Percentiles rank a stretch among this genome's conserved stretches.
These are phyloP conservation scores for Boletus rufocinnamomeus DNA, from an alignment of 768 basidiomycete genomes.

Conservation along the genomic window DNA sequence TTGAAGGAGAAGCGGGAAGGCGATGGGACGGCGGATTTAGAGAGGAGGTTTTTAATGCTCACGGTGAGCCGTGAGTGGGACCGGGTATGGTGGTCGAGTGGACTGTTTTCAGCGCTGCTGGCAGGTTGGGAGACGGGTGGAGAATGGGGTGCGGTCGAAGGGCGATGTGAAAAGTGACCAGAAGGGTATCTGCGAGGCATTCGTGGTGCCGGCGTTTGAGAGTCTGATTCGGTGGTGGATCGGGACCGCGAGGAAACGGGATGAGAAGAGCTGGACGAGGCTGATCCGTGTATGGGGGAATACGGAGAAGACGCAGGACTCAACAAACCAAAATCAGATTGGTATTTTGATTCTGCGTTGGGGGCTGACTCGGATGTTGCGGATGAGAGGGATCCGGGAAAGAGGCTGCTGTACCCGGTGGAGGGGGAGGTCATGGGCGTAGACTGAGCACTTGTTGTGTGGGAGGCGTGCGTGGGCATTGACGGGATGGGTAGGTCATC, in stretches of 20 bases:
- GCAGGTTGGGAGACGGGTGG: neutral
- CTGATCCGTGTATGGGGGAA: conserved; percentile 19
- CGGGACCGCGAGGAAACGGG: conserved; percentile 16
- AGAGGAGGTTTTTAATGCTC: conserved; percentile 40
- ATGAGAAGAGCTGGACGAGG: conserved; percentile 19
- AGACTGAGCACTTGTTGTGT: conserved; percentile 22
- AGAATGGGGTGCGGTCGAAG: conserved; percentile 20
- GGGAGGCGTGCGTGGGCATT: neutral
- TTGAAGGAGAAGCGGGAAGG: conserved; percentile 26
- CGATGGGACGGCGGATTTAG: conserved; percentile 32
- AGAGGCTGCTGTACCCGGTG: conserved; percentile 21
- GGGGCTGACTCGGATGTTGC: conserved; percentile 28
- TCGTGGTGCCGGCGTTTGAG: conserved; percentile 5
- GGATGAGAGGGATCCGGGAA: conserved; percentile 26
- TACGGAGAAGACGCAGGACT: conserved; percentile 1
- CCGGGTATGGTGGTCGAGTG: conserved; percentile 12
- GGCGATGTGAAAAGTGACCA: conserved; percentile 12
- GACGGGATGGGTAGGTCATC: conserved; percentile 15
- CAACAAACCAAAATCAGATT: conserved; percentile 22
- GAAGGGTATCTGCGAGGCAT: neutral
- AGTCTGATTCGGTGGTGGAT: conserved; percentile 25
- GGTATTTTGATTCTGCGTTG: conserved; percentile 11
- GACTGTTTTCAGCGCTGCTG: neutral
- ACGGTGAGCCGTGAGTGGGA: conserved; percentile 24
- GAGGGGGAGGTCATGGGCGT: conserved; percentile 31